A percentile compares a stretch with the other conserved stretches of the same genome.
These are phyloP conservation scores for Candida gigantensis DNA, from an alignment of 1,139 yeast species.

Conservation along the genomic window DNA sequence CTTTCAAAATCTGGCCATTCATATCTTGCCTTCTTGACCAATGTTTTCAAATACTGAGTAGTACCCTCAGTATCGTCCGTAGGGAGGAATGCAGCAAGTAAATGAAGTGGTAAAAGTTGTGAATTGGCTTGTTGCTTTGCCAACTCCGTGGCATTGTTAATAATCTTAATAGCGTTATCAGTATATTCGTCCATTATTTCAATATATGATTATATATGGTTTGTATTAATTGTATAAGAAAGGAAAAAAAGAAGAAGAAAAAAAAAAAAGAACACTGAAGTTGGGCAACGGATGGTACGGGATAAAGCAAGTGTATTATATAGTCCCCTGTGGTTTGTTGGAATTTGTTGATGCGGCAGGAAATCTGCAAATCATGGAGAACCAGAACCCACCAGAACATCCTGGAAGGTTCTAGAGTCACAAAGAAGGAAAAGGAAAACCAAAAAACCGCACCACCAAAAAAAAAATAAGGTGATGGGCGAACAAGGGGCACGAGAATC, in stretches of 20 bases:
- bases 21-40: conserved; percentile 82
- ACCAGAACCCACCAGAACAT: conserved; percentile 5
- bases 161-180: conserved; percentile 84
- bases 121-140: conserved; percentile 85
- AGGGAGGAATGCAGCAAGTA: conserved; percentile 89
- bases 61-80: conserved; percentile 63
- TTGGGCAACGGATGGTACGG: no score
- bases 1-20: conserved; percentile 85
- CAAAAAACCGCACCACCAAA: no score
- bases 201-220: no score
- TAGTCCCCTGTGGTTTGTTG: background rate
- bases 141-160: conserved; percentile 75
- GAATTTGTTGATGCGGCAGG: conserved; percentile 1
- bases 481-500: no score
- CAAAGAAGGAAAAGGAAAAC: background rate
- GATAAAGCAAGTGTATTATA: background rate
- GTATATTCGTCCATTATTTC: conserved; percentile 69
- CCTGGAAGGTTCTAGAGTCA: conserved; percentile 5
- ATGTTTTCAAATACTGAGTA: conserved; percentile 75
- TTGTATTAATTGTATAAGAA: background rate
- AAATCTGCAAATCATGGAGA: background rate
- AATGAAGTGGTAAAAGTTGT: conserved; percentile 81
- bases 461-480: no score
- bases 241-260: background rate
- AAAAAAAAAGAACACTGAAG: conserved; percentile 1